Evolutionary conservation across 2,329 filamentous ascomycete species (phyloP), one percentile per base, ranked within the genome.

Genomic region (Hirsutella thompsonii): DNA sequence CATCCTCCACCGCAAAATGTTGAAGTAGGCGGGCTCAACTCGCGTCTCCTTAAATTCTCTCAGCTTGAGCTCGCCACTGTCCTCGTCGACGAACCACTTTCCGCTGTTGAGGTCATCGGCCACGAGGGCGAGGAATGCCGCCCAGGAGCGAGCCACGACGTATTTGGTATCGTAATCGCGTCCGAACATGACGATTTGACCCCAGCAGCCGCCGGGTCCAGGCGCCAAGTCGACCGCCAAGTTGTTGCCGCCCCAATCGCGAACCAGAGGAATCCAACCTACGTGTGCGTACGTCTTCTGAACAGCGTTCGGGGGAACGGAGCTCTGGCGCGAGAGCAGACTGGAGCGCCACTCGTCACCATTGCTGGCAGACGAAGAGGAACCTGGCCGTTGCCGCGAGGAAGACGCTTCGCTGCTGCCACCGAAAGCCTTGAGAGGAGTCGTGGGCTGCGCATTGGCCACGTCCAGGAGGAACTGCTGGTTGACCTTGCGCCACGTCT

Each of bases 121-220:
- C 6, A 95, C 76, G 26, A 80, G 76, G 39, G 88, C 88, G 18
- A 98, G 65, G 56, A 98, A 89, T 9, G 82, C 75, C 14, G 80
- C 77, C 92, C 92, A 98, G 1, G 90, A 96, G 46, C 85, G 79
- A 23, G 92, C 85, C 42, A 98, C 75, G 6, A 98, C 92, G 57
- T 94, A 98, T 67, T 98, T 98, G 63, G 86, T 94, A 58, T 98
- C 92, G 63, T 94, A 98, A 65, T 98, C 92, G 45, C 92, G 86
- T 39, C 92, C 92, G 59, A 94, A 95, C 46, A 98, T 74, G 54
- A 98, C 94, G 49, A 98, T 79, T 60, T 98, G 92, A 41, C 92
- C 92, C 90, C 92, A 98, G 58, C 81, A 83, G 32, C 92, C 92
- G 37, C 76, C 75, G 9, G 90, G 86, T 2, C 92, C 92, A 19